phyloP scores from a whole-genome alignment of 495 filamentous ascomycete species.

The Aspergillus affinis region DNA sequence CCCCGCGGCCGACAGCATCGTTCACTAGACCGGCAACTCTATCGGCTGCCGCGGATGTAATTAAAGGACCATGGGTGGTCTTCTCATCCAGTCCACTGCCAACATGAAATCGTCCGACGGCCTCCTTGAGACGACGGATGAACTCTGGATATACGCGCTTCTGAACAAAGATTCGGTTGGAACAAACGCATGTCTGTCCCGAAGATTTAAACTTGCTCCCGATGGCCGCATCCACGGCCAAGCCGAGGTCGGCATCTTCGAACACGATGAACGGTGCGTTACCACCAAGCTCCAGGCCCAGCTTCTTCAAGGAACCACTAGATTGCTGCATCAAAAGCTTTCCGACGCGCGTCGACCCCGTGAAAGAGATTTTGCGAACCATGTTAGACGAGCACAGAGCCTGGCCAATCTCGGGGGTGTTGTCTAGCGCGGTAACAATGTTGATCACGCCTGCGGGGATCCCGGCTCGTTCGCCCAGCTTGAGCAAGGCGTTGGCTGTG shows the following conservation, averaged over 20 bases:
- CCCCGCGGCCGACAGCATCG: not conserved
- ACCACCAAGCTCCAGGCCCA: not conserved
- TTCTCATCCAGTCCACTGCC: not conserved
- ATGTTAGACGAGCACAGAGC: not conserved
- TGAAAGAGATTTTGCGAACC: not conserved
- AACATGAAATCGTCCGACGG: not conserved
- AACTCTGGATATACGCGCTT: not conserved
- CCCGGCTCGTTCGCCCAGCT: not conserved
- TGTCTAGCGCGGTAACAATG: not conserved
- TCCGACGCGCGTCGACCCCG: not conserved
- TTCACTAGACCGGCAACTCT: not conserved
- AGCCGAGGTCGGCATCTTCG: not conserved
- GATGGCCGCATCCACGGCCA: not conserved
- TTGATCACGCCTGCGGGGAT: not conserved
- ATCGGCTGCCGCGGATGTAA: not conserved
- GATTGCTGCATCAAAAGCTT: not conserved
- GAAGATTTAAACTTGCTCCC: not conserved
- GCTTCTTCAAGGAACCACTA: not conserved
- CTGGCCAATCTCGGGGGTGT: not conserved
- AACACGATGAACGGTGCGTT: slow-evolving; percentile 2
- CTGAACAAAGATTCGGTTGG: not conserved
- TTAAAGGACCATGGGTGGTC: not conserved
- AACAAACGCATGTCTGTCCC: not conserved
- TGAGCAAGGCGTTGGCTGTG: not conserved
- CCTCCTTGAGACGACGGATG: not conserved